Conservation (phyloP, 768 basidiomycete genomes). For the Cyclocybe aegerita region DNA sequence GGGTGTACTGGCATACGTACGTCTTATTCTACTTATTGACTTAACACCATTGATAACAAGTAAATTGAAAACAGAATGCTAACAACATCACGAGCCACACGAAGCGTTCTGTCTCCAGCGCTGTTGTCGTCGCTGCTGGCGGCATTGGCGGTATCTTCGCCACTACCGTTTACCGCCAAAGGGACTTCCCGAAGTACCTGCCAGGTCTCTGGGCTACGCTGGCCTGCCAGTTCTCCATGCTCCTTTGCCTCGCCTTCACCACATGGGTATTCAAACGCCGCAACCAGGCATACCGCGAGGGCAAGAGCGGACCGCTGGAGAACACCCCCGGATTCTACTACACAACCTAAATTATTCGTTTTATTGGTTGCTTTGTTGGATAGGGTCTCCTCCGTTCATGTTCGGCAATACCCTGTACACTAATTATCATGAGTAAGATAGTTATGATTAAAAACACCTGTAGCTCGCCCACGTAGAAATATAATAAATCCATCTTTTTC, state of each 20-base stretch:
- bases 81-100: conserved; percentile 34
- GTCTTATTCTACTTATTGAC: conserved; percentile 9
- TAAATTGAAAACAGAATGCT: conserved; percentile 19
- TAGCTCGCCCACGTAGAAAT: background rate
- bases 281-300: conserved; percentile 21
- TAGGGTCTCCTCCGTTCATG: background rate
- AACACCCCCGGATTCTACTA: conserved; percentile 34
- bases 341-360: conserved; percentile 22
- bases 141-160: conserved; percentile 38
- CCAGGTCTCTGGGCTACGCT: conserved; percentile 35
- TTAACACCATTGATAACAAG: background rate
- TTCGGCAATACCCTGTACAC: background rate
- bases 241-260: conserved; percentile 23
- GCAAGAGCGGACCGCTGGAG: conserved; percentile 28
- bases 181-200: conserved; percentile 32
- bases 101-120: conserved; percentile 36
- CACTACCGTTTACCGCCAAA: conserved; percentile 33
- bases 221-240: conserved; percentile 32
- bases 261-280: conserved; percentile 24
- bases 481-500: too few species aligned
- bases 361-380: background rate
- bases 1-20: conserved; percentile 33
- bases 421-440: conserved; percentile 1
- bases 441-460: background rate
- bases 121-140: conserved; percentile 29